Evolutionary conservation across 2,329 filamentous ascomycete genomes (phyloP), one percentile per base, ranked within the genome.

Genomic region (Coniochaeta sp.): DNA sequence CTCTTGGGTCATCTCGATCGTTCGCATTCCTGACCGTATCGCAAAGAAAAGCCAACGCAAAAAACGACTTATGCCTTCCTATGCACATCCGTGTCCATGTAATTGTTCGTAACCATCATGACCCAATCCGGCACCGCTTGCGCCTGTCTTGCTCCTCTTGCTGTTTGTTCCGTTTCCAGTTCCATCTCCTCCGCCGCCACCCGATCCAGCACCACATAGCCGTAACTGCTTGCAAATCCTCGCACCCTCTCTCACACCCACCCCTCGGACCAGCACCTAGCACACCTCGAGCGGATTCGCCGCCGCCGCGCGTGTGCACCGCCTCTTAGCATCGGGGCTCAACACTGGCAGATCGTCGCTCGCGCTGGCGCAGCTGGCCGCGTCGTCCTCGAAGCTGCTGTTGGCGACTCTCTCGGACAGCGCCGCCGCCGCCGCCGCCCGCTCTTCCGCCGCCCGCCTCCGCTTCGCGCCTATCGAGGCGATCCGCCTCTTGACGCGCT

Each of bases 391-490:
- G 42, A 77, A 76, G 63, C 75, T 77, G 58, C 69, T 71, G 62
- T 75, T 74, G 12, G n/a, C n/a, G n/a, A 76, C 67, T 34, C 76
- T 70, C 55, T 77, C 73, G 3, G 69, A 65, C 3, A 77, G 65
- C 4, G 71, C 69, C 24, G 72, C 69, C 19, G 69, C 65, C 3
- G 77, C 65, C 4, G 71, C 69, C 24, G 72, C 69, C 19, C 73
- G 72, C 62, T 75, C 75, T 3, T 70, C 67, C 28, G 67, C 66
- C 58, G 69, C 68, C 55, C 73, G 70, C 64, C 78, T 74, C 8
- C 69, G 62, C 42, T 59, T 64, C 60, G 38, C 17, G 55, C 30
- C 19, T 7, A 22, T n/a, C 54, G 54, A 59, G 50, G 47, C 22
- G 50, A 55, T 38, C n/a, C 17, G 32, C 32, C 44, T 47, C 42